These are phyloP conservation scores for Entomortierella chlamydospora DNA, from an alignment of 192 early-diverging fungal species.

Conservation along the genomic window DNA sequence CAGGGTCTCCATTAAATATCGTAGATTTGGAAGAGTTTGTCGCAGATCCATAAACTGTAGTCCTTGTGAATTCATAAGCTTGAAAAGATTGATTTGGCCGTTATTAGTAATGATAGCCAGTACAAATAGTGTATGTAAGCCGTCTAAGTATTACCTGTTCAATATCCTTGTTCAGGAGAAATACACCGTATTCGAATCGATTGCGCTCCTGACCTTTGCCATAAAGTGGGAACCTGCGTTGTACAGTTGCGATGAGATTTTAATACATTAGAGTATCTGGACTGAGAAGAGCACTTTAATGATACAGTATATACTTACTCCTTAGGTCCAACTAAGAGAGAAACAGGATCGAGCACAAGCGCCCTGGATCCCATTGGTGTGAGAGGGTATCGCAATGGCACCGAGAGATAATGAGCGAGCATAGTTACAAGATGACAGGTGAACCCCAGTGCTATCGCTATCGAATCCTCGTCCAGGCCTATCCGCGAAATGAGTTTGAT, in stretches of 20 bases:
- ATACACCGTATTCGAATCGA: slow-evolving; percentile 87
- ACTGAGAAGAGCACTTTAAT: too few relatives aligned
- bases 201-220: slow-evolving; percentile 71
- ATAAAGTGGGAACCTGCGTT: slow-evolving; percentile 78
- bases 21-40: slow-evolving; percentile 77
- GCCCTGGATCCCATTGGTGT: slow-evolving; percentile 81
- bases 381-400: slow-evolving; percentile 81
- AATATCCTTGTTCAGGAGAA: slow-evolving; percentile 87
- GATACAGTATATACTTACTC: too few relatives aligned
- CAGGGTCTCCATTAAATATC: slow-evolving; percentile 65
- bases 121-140: too few relatives aligned
- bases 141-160: slow-evolving; percentile 78
- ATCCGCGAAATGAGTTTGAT: background rate
- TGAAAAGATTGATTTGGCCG: background rate
- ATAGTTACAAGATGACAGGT: slow-evolving; percentile 74
- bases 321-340: slow-evolving; percentile 37
- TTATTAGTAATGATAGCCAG: too few relatives aligned
- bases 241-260: too few relatives aligned
- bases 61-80: slow-evolving; percentile 78
- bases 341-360: slow-evolving; percentile 65
- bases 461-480: slow-evolving; percentile 67
- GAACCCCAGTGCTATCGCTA: slow-evolving; percentile 79
- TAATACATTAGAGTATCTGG: too few relatives aligned
- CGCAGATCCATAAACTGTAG: slow-evolving; percentile 75
- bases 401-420: slow-evolving; percentile 75